Conservation (phyloP, 441 rosid genomes). For the Viola pubescens region DNA sequence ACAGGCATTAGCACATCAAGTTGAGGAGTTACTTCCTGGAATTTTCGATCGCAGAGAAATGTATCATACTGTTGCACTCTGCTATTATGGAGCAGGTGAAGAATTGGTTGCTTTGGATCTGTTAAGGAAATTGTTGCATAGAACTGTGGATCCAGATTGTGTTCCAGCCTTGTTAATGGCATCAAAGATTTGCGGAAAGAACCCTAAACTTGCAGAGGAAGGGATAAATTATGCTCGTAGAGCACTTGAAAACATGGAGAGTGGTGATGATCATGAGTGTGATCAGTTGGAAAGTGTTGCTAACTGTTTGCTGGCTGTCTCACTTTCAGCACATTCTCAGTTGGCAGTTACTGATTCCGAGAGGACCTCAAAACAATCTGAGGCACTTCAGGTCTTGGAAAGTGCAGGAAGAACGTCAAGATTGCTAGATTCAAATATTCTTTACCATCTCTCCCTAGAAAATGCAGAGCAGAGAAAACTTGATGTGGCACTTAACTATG, state of each 20-base stretch:
- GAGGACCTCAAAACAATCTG: slow-evolving; percentile 36
- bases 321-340: slow-evolving; percentile 51
- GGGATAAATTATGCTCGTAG: slow-evolving; percentile 54
- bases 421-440: slow-evolving; percentile 36
- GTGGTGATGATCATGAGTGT: slow-evolving; percentile 44
- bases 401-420: slow-evolving; percentile 39
- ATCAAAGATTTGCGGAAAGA: slow-evolving; percentile 58
- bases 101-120: slow-evolving; percentile 60
- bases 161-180: slow-evolving; percentile 57
- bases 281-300: slow-evolving; percentile 41
- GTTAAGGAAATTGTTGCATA: slow-evolving; percentile 48
- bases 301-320: slow-evolving; percentile 43
- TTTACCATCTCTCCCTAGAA: slow-evolving; percentile 58
- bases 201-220: slow-evolving; percentile 43
- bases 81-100: slow-evolving; percentile 67
- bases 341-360: slow-evolving; percentile 39
- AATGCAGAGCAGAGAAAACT: slow-evolving; percentile 80
- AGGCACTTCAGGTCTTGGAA: slow-evolving; percentile 56
- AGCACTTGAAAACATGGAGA: slow-evolving; percentile 37
- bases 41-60: slow-evolving; percentile 46
- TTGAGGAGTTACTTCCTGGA: slow-evolving; percentile 64
- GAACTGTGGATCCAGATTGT: slow-evolving; percentile 43
- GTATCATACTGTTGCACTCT: slow-evolving; percentile 48
- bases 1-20: slow-evolving; percentile 46
- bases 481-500: slow-evolving; percentile 46